phyloP scores from a whole-genome alignment of 345 rosid genomes.

The Gossypium stocksii region DNA sequence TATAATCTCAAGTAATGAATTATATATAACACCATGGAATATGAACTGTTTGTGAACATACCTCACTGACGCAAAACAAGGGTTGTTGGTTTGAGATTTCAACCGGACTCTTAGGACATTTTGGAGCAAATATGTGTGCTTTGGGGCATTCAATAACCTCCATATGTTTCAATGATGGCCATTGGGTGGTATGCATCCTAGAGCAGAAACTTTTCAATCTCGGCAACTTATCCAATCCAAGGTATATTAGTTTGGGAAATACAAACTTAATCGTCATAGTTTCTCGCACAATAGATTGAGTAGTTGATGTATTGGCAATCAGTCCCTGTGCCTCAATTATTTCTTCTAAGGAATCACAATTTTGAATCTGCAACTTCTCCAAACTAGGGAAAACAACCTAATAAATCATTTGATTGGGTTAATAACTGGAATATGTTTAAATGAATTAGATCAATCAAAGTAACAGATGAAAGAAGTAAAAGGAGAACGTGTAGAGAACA shows the following conservation, averaged over 20 bases:
- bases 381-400: too few species aligned
- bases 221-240: not conserved
- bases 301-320: not conserved
- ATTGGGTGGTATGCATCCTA: too few species aligned
- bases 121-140: not conserved
- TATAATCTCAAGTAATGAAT: too few species aligned
- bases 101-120: not conserved
- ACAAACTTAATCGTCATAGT: not conserved
- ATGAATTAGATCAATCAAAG: not conserved
- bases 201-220: too few species aligned
- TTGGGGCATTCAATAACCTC: too few species aligned
- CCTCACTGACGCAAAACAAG: conserved; percentile 8
- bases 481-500: too few species aligned
- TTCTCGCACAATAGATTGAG: too few species aligned
- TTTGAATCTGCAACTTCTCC: too few species aligned
- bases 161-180: too few species aligned
- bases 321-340: not conserved
- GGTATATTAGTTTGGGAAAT: not conserved
- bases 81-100: not conserved
- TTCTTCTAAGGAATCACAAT: not conserved
- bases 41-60: not conserved
- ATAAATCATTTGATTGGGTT: too few species aligned
- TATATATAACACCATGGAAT: too few species aligned
- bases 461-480: too few species aligned
- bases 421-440: not conserved